Evolutionary conservation across 75 land plant species (phyloP), one percentile per base, ranked within the genome.

Genomic region (Isoetes taiwanensis): DNA sequence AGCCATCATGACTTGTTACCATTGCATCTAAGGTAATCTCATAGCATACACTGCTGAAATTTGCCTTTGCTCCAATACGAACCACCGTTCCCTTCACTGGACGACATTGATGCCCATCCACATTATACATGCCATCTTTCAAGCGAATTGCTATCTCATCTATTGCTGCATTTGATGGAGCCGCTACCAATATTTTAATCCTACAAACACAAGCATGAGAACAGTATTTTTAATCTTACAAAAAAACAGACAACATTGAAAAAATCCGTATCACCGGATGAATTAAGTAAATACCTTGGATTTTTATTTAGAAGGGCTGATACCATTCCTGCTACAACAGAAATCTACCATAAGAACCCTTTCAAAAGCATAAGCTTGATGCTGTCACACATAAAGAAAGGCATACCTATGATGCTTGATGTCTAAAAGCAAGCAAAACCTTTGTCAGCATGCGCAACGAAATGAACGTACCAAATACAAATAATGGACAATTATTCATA

Each of bases 151-250:
- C 67, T 1, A 65, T 14, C 34, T 65, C 67, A 26, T 65, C 67
- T 19, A 65, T 32, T 14, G 67, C 67, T 59, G 67, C 67, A 65
- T 65, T 65, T 19, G 67, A 65, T 24, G 67, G 63, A 20, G 67
- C 67, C 32, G 61, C 56, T 2, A 65, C 64, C 25, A 65, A 31
- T 24, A 65, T 21, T 34, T 31, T 59, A 11, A 33, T 38, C 63
- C 66, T 64, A 61, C 35, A 35, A n/a, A 8, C 23, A 20, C 32
- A 10, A 37, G 39, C 39, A 37, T 37, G 39, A 14, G 14, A 10
- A 37, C 39, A 37, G 39, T 37, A 37, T 37, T 37, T 37, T 37
- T 10, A 37, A 37, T 37, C 39, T 10, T 10, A 37, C 14, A 37
- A 10, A 10, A 37, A 14, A 12, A 48, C 52, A 19, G 8, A 48